These are phyloP conservation scores for Trifolium repens DNA, from an alignment of 306 rosid species.

Conservation along the genomic window DNA sequence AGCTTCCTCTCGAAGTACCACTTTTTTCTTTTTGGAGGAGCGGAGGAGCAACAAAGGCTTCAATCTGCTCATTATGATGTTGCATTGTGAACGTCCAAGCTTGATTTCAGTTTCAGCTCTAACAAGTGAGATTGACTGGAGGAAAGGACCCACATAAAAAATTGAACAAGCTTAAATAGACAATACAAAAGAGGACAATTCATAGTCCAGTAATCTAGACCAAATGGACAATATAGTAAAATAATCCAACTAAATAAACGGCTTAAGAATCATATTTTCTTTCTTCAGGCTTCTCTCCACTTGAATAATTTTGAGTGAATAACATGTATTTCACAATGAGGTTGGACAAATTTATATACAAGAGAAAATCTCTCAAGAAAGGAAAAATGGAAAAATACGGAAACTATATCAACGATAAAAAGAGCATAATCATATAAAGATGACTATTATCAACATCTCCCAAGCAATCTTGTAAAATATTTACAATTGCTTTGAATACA, in stretches of 20 bases:
- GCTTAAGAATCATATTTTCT: constrained; percentile 16
- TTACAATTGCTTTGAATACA: neutral
- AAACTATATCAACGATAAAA: neutral
- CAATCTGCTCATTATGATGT: constrained; percentile 72
- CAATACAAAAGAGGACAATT: constrained; percentile 18
- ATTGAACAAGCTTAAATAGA: constrained; percentile 31
- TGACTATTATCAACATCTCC: neutral
- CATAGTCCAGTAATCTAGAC: constrained; percentile 2
- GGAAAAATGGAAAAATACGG: neutral
- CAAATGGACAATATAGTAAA: constrained; percentile 14
- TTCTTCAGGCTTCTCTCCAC: neutral
- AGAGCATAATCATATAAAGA: neutral
- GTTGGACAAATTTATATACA: neutral
- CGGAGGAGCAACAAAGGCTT: constrained; percentile 76
- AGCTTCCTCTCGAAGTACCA: constrained; percentile 74
- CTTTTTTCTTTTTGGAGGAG: constrained; percentile 66
- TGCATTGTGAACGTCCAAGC: constrained; percentile 78
- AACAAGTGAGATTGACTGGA: constrained; percentile 60
- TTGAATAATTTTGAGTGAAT: neutral
- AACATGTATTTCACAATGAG: neutral
- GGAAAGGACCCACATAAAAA: constrained; percentile 25
- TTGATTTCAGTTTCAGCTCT: constrained; percentile 88
- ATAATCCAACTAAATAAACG: constrained; percentile 5
- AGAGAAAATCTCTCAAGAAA: neutral
- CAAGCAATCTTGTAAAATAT: neutral